phyloP scores from a whole-genome alignment of 305 asterid species.

The Caryopteris hybrid region DNA sequence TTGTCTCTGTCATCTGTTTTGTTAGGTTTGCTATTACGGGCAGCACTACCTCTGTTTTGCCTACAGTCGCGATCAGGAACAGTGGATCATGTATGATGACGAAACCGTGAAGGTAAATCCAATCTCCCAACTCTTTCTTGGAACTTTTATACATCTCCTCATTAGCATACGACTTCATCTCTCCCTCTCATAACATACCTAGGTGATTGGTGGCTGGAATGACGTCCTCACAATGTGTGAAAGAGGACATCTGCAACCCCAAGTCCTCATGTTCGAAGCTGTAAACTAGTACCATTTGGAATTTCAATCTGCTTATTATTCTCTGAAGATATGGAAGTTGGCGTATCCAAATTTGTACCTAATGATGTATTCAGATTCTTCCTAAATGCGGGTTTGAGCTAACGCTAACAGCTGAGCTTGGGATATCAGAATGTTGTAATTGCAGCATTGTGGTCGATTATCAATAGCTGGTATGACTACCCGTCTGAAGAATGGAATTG shows the following conservation, averaged over 20 bases:
- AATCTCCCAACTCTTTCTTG: neutral
- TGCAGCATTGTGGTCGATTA: constrained; percentile 18
- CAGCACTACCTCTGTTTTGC: constrained; percentile 98
- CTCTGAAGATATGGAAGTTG: constrained; percentile 16
- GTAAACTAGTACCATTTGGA: constrained; percentile 36
- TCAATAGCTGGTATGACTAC: neutral
- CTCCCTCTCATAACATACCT: neutral
- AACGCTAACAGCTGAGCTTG: constrained; percentile 13
- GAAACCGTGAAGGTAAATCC: constrained; percentile 77
- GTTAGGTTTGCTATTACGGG: constrained; percentile 84
- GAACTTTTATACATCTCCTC: neutral
- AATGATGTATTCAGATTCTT: constrained; percentile 2
- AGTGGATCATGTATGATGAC: constrained; percentile 97
- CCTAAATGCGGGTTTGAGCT: constrained; percentile 17
- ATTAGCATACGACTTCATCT: neutral
- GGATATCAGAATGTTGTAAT: constrained; percentile 22
- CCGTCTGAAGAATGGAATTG: constrained; percentile 23
- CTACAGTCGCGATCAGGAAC: constrained; percentile 65
- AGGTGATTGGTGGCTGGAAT: constrained; percentile 89
- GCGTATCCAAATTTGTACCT: constrained; percentile 20
- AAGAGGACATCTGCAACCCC: constrained; percentile 94
- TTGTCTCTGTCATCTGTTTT: neutral
- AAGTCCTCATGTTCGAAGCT: constrained; percentile 88
- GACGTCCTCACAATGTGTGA: constrained; percentile 84
- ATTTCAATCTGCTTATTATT: constrained; percentile 10